phyloP scores from a whole-genome alignment of 139 green algal genomes.

The Microglena sp. region DNA sequence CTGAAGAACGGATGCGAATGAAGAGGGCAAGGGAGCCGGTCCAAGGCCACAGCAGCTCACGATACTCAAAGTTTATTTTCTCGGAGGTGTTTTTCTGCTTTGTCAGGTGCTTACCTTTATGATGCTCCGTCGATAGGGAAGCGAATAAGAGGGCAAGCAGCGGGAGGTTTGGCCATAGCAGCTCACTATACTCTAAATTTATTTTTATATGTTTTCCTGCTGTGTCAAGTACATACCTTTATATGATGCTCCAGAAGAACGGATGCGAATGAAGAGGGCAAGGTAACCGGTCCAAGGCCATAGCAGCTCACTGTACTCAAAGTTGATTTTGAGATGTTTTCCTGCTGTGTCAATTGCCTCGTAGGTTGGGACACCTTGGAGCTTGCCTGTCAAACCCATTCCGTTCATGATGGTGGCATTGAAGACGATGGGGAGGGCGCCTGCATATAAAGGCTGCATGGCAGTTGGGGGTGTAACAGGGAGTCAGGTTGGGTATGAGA shows the following conservation, averaged over 20 bases:
- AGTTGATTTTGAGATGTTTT: slow-evolving; percentile 70
- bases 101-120: too few species aligned
- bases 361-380: slow-evolving; percentile 57
- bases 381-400: slow-evolving; percentile 65
- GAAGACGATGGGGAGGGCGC: slow-evolving; percentile 79
- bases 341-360: slow-evolving; percentile 46
- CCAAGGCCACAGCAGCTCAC: slow-evolving; percentile 95
- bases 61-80: too few species aligned
- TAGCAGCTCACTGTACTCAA: slow-evolving; percentile 65
- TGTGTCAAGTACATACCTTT: too few species aligned
- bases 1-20: slow-evolving; percentile 56
- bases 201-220: too few species aligned
- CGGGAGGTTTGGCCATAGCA: slow-evolving; percentile 93
- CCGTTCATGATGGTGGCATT: slow-evolving; percentile 97
- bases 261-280: slow-evolving; percentile 76
- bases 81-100: too few species aligned
- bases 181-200: too few species aligned
- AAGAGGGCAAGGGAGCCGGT: slow-evolving; percentile 86
- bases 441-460: slow-evolving; percentile 8
- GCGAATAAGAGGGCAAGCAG: slow-evolving; percentile 81
- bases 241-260: slow-evolving; percentile 22
- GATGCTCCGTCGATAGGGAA: slow-evolving; percentile 42
- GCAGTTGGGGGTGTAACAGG: not conserved
- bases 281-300: slow-evolving; percentile 97
- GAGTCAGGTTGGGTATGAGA: too few species aligned